phyloP scores from a whole-genome alignment of 2,329 filamentous ascomycete species.

The Neopestalotiopsis sp. region DNA sequence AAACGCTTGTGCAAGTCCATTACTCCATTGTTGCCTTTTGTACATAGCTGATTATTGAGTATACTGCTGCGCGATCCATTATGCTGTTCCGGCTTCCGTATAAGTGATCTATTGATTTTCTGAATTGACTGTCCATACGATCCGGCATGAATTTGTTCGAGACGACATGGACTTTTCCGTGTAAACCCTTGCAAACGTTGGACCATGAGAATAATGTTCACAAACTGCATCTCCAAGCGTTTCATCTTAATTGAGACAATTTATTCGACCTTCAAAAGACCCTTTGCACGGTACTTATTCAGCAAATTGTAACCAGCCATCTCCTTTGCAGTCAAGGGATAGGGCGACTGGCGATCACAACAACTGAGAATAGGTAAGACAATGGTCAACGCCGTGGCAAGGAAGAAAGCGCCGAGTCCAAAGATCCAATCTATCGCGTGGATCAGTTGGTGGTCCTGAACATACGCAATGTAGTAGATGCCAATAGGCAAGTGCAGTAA shows the following conservation, averaged over 20 bases:
- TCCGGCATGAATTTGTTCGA: no score
- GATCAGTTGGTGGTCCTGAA: not conserved
- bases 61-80: no score
- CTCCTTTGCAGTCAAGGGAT: not conserved
- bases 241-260: not conserved
- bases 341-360: not conserved
- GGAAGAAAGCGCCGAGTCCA: not conserved
- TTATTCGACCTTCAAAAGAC: not conserved
- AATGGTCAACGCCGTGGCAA: not conserved
- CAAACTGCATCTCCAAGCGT: no score
- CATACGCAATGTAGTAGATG: not conserved
- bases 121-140: no score
- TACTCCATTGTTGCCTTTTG: no score
- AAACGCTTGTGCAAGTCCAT: no score
- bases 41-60: no score
- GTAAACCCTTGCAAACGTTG: no score
- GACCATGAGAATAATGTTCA: no score
- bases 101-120: no score
- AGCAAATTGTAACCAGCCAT: not conserved
- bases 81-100: no score
- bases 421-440: not conserved
- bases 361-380: not conserved
- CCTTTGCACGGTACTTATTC: not conserved
- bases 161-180: no score
- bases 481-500: not conserved